These are phyloP conservation scores for Fraxinus greggii DNA, from an alignment of 305 asterid genomes.

Conservation along the genomic window DNA sequence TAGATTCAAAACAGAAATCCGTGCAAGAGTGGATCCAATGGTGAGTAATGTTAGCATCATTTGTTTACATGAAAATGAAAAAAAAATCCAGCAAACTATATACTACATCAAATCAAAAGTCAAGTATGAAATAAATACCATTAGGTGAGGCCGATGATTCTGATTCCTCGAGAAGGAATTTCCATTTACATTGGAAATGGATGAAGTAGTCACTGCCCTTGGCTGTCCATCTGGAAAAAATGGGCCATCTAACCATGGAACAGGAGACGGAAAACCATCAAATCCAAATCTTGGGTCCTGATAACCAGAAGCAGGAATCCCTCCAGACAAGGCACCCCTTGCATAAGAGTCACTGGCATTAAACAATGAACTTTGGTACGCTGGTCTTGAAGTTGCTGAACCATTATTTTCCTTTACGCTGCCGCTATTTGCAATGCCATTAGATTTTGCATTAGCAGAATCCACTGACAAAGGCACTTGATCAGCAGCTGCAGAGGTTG, in stretches of 20 bases:
- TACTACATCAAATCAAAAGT: background rate
- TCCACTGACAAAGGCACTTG: constrained; percentile 49
- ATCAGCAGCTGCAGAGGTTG: constrained; percentile 47
- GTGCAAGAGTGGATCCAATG: background rate
- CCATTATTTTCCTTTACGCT: constrained; percentile 43
- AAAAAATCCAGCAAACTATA: background rate
- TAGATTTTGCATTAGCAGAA: constrained; percentile 19
- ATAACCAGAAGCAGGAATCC: constrained; percentile 37
- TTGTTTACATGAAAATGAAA: background rate
- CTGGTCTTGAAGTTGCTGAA: constrained; percentile 29
- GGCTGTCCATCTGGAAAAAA: constrained; percentile 45
- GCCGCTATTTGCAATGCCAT: constrained; percentile 38
- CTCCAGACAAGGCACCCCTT: constrained; percentile 42
- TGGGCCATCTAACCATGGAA: constrained; percentile 51
- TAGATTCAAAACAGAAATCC: background rate
- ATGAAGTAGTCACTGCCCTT: constrained; percentile 31
- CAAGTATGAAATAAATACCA: constrained; percentile 29
- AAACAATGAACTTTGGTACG: constrained; percentile 42
- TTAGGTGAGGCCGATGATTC: constrained; percentile 37
- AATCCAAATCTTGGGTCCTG: constrained; percentile 51
- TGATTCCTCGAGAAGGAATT: constrained; percentile 42
- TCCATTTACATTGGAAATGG: constrained; percentile 37
- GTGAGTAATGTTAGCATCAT: background rate
- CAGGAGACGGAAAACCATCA: constrained; percentile 52
- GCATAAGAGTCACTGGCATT: constrained; percentile 45